Conservation (phyloP, 208 protist genomes). For the Trypanosoma vivax region DNA sequence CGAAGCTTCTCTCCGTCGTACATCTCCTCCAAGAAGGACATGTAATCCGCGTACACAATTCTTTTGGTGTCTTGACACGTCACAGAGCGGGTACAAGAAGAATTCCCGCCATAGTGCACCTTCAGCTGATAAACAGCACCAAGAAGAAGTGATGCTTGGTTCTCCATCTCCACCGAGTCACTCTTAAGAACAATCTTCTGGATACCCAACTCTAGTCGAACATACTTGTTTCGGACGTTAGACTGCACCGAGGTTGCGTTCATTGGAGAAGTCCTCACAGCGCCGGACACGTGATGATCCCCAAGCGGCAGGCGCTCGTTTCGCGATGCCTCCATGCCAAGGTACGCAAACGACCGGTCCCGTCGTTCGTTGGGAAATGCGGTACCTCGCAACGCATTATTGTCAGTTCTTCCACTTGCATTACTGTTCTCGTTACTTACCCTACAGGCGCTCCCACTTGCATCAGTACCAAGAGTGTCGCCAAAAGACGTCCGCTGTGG, state of each 20-base stretch:
- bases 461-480: too few relatives aligned
- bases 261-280: too few relatives aligned
- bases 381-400: too few relatives aligned
- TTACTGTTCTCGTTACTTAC: too few relatives aligned
- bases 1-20: constrained; percentile 43
- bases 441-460: too few relatives aligned
- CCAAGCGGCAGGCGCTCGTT: too few relatives aligned
- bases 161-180: constrained; percentile 44
- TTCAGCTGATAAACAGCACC: constrained; percentile 64
- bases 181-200: constrained; percentile 54
- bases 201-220: constrained; percentile 39
- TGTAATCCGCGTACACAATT: constrained; percentile 33
- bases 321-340: too few relatives aligned
- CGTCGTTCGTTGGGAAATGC: too few relatives aligned
- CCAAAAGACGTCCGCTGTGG: too few relatives aligned
- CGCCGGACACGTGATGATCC: too few relatives aligned
- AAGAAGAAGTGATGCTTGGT: constrained; percentile 59
- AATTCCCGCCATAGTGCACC: constrained; percentile 46
- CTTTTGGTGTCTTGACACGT: constrained; percentile 52
- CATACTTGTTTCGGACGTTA: background rate
- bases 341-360: too few relatives aligned
- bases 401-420: too few relatives aligned
- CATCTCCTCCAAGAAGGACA: constrained; percentile 20
- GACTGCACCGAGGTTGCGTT: background rate
- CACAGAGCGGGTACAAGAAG: constrained; percentile 26